These are phyloP conservation scores for Penicillium sclerotigenum DNA, from an alignment of 2,329 filamentous ascomycete genomes.

Conservation along the genomic window DNA sequence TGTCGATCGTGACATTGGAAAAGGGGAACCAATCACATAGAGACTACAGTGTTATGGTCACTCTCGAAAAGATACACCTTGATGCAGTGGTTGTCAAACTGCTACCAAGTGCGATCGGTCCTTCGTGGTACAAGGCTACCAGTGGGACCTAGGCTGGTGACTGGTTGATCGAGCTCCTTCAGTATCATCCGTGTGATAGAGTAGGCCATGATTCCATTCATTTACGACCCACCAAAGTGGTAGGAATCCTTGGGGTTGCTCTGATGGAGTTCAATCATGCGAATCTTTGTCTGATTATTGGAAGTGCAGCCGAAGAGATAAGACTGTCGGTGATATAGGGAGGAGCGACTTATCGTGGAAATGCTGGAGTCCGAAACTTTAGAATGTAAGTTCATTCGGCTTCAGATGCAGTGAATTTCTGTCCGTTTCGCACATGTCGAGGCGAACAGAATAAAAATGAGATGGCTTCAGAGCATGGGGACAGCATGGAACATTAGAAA, in stretches of 20 bases:
- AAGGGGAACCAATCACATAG: not conserved
- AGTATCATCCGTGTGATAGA: not conserved
- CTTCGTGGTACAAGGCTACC: not conserved
- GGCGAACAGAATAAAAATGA: not conserved
- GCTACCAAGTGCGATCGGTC: not conserved
- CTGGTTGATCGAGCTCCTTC: not conserved
- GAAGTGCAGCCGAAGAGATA: slow-evolving; percentile 18
- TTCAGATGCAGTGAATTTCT: not conserved
- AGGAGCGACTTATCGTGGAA: slow-evolving; percentile 12
- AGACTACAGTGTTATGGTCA: not conserved
- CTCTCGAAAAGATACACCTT: not conserved
- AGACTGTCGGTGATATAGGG: slow-evolving; percentile 18
- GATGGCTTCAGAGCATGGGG: not conserved
- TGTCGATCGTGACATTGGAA: not conserved
- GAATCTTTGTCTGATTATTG: slow-evolving; percentile 22
- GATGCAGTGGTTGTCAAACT: not conserved
- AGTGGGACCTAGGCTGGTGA: not conserved
- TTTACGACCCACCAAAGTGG: slow-evolving; percentile 61
- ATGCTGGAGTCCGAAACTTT: not conserved
- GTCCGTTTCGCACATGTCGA: not conserved
- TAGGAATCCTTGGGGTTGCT: slow-evolving; percentile 52
- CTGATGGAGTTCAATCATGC: slow-evolving; percentile 34
- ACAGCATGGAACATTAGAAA: not conserved
- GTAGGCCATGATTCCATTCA: not conserved
- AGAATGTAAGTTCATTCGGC: not conserved